Percentiles rank a stretch among this genome's conserved stretches.
These are phyloP conservation scores for Orobanche coerulescens DNA, from an alignment of 257 asterid genomes.

Conservation along the genomic window DNA sequence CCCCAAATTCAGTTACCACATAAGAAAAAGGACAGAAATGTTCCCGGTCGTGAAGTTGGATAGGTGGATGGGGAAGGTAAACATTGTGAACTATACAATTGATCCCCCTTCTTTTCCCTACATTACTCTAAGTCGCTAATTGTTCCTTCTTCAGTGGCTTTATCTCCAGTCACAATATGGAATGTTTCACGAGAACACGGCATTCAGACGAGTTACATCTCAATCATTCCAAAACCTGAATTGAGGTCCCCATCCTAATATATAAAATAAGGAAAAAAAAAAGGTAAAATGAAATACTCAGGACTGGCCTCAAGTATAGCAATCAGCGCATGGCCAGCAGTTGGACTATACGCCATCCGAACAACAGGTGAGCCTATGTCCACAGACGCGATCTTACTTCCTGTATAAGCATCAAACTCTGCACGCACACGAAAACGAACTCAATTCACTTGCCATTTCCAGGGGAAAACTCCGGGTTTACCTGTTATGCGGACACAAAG, in stretches of 20 bases:
- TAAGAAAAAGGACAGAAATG: background rate
- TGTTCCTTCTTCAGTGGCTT: background rate
- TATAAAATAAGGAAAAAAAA: background rate
- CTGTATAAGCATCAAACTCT: conserved; percentile 96
- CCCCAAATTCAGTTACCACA: background rate
- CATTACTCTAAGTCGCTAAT: background rate
- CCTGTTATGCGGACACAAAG: no score
- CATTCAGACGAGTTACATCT: conserved; percentile 3
- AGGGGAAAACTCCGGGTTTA: no score
- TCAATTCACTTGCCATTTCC: conserved; percentile 1
- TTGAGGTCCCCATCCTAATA: background rate
- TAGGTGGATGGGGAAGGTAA: background rate
- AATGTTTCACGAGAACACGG: conserved; percentile 2
- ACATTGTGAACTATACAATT: background rate
- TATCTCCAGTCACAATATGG: background rate
- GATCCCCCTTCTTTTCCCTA: background rate
- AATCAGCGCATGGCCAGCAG: conserved; percentile 62
- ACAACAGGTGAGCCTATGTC: conserved; percentile 98
- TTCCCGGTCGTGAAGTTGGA: background rate
- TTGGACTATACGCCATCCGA: conserved; percentile 91
- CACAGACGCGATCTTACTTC: conserved; percentile 88
- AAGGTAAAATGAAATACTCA: background rate
- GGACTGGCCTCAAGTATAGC: conserved; percentile 89
- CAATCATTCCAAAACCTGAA: conserved; percentile 1
- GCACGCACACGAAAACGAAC: conserved; percentile 16